Evolutionary conservation across 1,284 basidiomycete species (phyloP), one percentile per base, ranked within the genome.

Genomic region (Flammula alnicola): DNA sequence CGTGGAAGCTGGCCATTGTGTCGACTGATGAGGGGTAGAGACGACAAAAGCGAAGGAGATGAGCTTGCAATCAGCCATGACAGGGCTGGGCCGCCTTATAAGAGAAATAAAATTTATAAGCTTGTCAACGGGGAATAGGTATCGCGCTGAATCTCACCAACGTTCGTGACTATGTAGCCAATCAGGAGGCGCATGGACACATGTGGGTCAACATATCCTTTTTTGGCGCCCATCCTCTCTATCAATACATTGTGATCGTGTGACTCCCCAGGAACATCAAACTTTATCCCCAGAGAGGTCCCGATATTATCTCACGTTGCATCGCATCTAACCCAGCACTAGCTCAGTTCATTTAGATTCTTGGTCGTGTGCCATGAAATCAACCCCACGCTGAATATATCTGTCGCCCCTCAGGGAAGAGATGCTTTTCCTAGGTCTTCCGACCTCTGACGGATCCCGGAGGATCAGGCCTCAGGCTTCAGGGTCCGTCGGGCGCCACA

Each of bases 1-100:
- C 63, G 45, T 63, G 55, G 37, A 47, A 61, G 42, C 55, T 63
- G 31, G 59, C 59, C 59, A 59, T 61, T 33, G 52, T 19, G 25
- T 22, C 31, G 31, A 5, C 17, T 16, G 31, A 2, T 32, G n/a
- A 32, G 17, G 31, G 31, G 6, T n/a, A 10, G 10, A 16, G 31
- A 36, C 35, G 27, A 47, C 44, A 12, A 37, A 47, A 11, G 35
- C n/a, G 25, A 11, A 23, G 44, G 23, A 27, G 25, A 10, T 23
- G 30, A 14, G 23, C 6, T 16, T 7, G 10, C 26, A 31, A 12
- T 9, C 14, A 20, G 8, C 5, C 17, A 19, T 29, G 5, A 12
- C 3, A 11, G 20, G 12, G 3, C n/a, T 25, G 37, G 37, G 19
- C n/a, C n/a, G 5, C 11, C 27, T 45, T 45, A 45, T 45, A 37